phyloP scores from a whole-genome alignment of 2,329 filamentous ascomycete genomes.

The Penicillium sp. region DNA sequence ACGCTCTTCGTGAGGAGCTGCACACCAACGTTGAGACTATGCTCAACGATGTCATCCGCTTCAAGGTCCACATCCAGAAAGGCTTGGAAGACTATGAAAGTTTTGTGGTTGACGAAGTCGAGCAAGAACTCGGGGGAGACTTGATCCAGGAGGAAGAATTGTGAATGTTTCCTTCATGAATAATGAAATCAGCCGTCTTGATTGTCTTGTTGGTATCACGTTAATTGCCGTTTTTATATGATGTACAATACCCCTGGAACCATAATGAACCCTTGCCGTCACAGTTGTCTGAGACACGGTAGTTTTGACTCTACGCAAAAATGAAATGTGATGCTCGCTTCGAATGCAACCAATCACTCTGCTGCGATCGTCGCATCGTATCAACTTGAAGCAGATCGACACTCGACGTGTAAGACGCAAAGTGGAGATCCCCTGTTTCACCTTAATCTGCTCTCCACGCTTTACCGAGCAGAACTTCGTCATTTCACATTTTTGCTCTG shows the following conservation, averaged over 20 bases:
- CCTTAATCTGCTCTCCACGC: no score
- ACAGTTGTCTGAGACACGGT: no score
- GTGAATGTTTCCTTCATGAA: conserved; percentile 15
- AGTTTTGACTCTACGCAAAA: no score
- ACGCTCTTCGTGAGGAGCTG: conserved; percentile 86
- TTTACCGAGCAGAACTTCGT: no score
- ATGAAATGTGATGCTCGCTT: no score
- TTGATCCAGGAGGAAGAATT: conserved; percentile 40
- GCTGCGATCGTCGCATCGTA: no score
- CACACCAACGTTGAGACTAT: conserved; percentile 95
- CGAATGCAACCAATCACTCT: no score
- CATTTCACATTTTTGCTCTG: no score
- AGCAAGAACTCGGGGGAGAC: conserved; percentile 68
- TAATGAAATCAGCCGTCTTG: conserved; percentile 13
- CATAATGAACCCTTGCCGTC: no score
- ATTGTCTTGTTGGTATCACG: conserved; percentile 9
- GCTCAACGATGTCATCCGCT: conserved; percentile 94
- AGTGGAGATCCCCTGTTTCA: no score
- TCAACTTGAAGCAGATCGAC: no score
- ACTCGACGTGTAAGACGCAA: no score
- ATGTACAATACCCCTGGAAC: conserved; percentile 7
- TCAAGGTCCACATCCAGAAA: conserved; percentile 96
- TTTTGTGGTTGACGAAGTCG: conserved; percentile 89
- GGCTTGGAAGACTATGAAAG: conserved; percentile 88
- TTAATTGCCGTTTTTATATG: conserved; percentile 9